These are phyloP conservation scores for Pontederia crassipes DNA, from an alignment of 176 grass and related monocot genomes.

Conservation along the genomic window DNA sequence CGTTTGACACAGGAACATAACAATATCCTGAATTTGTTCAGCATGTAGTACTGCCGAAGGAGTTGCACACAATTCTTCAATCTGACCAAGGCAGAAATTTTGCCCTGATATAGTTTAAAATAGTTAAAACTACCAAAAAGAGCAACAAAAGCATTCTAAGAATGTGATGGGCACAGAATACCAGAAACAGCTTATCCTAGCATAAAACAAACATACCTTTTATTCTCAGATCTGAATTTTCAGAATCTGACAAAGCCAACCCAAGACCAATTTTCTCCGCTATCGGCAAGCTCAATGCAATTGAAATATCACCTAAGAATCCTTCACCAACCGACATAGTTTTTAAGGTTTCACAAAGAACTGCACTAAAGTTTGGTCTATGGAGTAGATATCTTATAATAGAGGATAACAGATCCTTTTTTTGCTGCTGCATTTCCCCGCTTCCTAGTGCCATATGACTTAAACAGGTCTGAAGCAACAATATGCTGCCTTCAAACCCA, in stretches of 20 bases:
- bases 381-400: slow-evolving; percentile 64
- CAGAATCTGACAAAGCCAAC: slow-evolving; percentile 71
- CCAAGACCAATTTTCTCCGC: slow-evolving; percentile 63
- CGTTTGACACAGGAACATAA: slow-evolving; percentile 60
- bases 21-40: slow-evolving; percentile 82
- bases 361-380: slow-evolving; percentile 53
- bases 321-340: slow-evolving; percentile 24
- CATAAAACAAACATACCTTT: slow-evolving; percentile 34
- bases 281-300: slow-evolving; percentile 45
- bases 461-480: slow-evolving; percentile 71
- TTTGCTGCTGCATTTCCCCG: slow-evolving; percentile 25
- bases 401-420: slow-evolving; percentile 31
- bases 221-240: slow-evolving; percentile 43
- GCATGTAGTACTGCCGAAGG: slow-evolving; percentile 32
- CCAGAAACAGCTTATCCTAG: neutral
- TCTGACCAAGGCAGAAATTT: slow-evolving; percentile 58
- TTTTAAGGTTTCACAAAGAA: slow-evolving; percentile 69
- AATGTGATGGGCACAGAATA: neutral
- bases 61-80: slow-evolving; percentile 66
- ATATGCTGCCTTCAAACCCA: slow-evolving; percentile 47
- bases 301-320: slow-evolving; percentile 66
- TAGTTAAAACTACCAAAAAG: neutral
- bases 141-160: neutral
- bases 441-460: slow-evolving; percentile 44
- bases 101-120: slow-evolving; percentile 42